A percentile compares a stretch with the other conserved stretches of the same genome.
These are phyloP conservation scores for Fusarium heterosporum DNA, from an alignment of 2,329 filamentous ascomycete genomes.

Conservation along the genomic window DNA sequence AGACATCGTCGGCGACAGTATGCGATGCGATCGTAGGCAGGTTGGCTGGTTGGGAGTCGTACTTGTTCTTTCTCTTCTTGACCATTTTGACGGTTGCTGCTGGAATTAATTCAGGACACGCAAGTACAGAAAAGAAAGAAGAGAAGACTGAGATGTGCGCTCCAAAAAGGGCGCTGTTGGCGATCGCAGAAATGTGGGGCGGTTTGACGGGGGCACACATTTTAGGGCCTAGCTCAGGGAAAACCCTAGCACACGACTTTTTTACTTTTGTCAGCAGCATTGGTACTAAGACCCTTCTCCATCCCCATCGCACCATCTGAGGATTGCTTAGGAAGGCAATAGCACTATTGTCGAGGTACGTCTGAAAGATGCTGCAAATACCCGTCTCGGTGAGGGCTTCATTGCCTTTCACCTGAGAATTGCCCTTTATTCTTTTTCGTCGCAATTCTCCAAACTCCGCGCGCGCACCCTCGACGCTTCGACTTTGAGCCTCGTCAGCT, in stretches of 20 bases:
- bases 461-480: constrained; percentile 28
- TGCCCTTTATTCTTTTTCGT: constrained; percentile 18
- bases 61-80: constrained; percentile 80
- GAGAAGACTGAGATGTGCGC: constrained; percentile 49
- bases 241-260: constrained; percentile 48
- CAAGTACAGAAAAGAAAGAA: constrained; percentile 37
- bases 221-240: constrained; percentile 22
- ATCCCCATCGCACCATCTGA: constrained; percentile 62
- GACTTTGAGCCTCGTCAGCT: constrained; percentile 19
- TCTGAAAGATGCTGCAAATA: constrained; percentile 64
- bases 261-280: constrained; percentile 45
- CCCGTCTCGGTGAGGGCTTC: constrained; percentile 47
- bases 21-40: constrained; percentile 35
- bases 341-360: constrained; percentile 71
- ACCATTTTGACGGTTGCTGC: constrained; percentile 73
- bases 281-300: constrained; percentile 48
- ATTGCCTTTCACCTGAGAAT: constrained; percentile 50
- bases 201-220: too few species aligned
- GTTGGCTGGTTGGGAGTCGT: constrained; percentile 49
- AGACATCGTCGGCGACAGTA: constrained; percentile 34
- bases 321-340: constrained; percentile 73
- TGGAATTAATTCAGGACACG: constrained; percentile 51
- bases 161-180: constrained; percentile 46
- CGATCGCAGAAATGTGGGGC: constrained; percentile 18
- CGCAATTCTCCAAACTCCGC: constrained; percentile 21